These are phyloP conservation scores for Kodamaea ohmeri DNA, from an alignment of 1,139 yeast genomes.

Conservation along the genomic window DNA sequence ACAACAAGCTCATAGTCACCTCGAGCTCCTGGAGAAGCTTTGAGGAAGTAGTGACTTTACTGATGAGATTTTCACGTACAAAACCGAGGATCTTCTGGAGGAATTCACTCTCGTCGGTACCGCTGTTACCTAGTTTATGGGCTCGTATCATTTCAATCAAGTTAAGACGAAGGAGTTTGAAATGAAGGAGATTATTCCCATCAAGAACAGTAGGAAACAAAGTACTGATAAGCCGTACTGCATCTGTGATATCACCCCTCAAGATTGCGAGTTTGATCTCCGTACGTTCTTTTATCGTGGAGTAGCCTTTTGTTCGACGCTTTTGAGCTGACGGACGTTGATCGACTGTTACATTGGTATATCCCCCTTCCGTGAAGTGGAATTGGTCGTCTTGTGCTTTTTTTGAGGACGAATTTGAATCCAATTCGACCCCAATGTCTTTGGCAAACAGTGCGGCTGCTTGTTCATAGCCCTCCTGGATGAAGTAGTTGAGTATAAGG, in stretches of 20 bases:
- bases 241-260: slow-evolving; percentile 48
- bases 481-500: slow-evolving; percentile 51
- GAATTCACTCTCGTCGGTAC: slow-evolving; percentile 41
- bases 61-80: slow-evolving; percentile 58
- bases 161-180: slow-evolving; percentile 57
- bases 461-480: slow-evolving; percentile 56
- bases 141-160: slow-evolving; percentile 62
- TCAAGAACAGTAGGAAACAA: slow-evolving; percentile 56
- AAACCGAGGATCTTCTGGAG: slow-evolving; percentile 56
- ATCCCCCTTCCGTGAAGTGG: slow-evolving; percentile 6
- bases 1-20: slow-evolving; percentile 65
- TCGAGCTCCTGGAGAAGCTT: slow-evolving; percentile 61
- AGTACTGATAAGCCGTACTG: slow-evolving; percentile 45
- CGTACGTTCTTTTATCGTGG: slow-evolving; percentile 48
- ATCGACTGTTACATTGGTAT: background rate
- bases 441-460: slow-evolving; percentile 51
- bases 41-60: slow-evolving; percentile 52
- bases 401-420: background rate
- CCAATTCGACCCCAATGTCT: slow-evolving; percentile 34
- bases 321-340: slow-evolving; percentile 2
- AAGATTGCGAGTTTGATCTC: slow-evolving; percentile 48
- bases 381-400: slow-evolving; percentile 2
- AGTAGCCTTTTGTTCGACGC: slow-evolving; percentile 32
- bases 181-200: slow-evolving; percentile 56
- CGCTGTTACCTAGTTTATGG: slow-evolving; percentile 32